phyloP scores from a whole-genome alignment of 2,329 filamentous ascomycete genomes.

The Aspergillus quadricinctus region DNA sequence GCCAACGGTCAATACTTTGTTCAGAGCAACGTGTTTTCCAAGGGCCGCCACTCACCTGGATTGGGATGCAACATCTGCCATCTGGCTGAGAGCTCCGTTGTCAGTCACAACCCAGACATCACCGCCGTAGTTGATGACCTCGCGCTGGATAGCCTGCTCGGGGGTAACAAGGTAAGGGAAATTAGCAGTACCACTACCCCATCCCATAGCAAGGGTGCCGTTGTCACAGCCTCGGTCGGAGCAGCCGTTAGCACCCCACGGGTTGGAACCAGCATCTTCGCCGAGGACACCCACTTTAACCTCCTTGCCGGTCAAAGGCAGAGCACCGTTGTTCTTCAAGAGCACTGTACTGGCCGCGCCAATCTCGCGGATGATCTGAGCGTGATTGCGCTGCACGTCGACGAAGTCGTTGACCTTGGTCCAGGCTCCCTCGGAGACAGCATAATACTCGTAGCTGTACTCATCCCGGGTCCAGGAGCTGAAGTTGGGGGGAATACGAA shows the following conservation, averaged over 20 bases:
- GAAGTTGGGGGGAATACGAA: conserved; percentile 67
- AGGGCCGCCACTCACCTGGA: conserved; percentile 30
- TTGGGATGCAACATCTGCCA: conserved; percentile 48
- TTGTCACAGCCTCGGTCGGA: conserved; percentile 60
- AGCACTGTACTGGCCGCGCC: conserved; percentile 80
- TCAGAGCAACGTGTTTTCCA: neutral
- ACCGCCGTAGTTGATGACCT: conserved; percentile 62
- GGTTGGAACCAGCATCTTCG: conserved; percentile 73
- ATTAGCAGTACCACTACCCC: conserved; percentile 57
- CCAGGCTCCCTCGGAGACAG: conserved; percentile 54
- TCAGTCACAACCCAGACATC: conserved; percentile 59
- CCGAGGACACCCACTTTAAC: conserved; percentile 74
- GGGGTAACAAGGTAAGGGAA: conserved; percentile 63
- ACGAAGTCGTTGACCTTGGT: conserved; percentile 74
- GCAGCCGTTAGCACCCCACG: conserved; percentile 74
- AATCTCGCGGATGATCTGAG: conserved; percentile 66
- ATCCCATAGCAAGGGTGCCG: conserved; percentile 60
- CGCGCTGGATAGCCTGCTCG: conserved; percentile 60
- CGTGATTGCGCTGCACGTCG: conserved; percentile 76
- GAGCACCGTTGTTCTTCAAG: conserved; percentile 73
- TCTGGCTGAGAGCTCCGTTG: conserved; percentile 52
- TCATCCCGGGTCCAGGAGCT: conserved; percentile 80
- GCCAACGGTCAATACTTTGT: neutral
- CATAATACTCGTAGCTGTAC: conserved; percentile 63
- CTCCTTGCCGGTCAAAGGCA: conserved; percentile 73